Evolutionary conservation across 169 alveolate genomes (phyloP).

Genomic region (Cryptosporidium parvum): DNA sequence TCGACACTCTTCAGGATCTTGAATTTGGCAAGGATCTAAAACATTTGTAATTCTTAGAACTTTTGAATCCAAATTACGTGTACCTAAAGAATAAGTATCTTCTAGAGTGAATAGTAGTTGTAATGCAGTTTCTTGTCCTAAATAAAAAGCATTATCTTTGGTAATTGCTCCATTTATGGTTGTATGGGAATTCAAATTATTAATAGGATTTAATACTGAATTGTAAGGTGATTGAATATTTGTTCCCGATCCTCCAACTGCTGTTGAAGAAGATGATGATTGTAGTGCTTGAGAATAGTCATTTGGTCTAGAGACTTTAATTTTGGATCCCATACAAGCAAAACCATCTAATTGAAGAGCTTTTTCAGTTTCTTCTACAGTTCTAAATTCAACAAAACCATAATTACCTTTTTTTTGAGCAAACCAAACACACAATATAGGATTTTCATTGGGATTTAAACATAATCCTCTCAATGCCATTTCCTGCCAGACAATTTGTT

Average conservation of each 20-base stretch:
- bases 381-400: constrained; percentile 92
- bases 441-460: constrained; percentile 88
- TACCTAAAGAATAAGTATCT: neutral
- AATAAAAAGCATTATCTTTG: neutral
- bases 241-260: neutral
- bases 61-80: constrained; percentile 6
- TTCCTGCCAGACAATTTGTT: constrained; percentile 89
- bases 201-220: neutral
- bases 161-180: neutral
- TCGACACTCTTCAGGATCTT: constrained; percentile 9
- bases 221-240: neutral
- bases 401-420: constrained; percentile 93
- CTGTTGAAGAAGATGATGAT: neutral
- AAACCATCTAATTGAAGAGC: constrained; percentile 92
- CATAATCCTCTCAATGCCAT: constrained; percentile 89
- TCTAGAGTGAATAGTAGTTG: neutral
- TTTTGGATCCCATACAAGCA: constrained; percentile 89
- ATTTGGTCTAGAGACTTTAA: constrained; percentile 91
- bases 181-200: neutral
- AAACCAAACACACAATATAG: constrained; percentile 92
- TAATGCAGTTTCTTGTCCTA: neutral
- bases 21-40: neutral
- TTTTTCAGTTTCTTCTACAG: constrained; percentile 92
- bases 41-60: constrained; percentile 14
- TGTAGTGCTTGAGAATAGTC: constrained; percentile 82